A percentile compares a stretch with the other conserved stretches of the same genome.
Evolutionary conservation across 495 filamentous ascomycete species (phyloP).

Genomic region (Pseudomonodictys pantanalensis): DNA sequence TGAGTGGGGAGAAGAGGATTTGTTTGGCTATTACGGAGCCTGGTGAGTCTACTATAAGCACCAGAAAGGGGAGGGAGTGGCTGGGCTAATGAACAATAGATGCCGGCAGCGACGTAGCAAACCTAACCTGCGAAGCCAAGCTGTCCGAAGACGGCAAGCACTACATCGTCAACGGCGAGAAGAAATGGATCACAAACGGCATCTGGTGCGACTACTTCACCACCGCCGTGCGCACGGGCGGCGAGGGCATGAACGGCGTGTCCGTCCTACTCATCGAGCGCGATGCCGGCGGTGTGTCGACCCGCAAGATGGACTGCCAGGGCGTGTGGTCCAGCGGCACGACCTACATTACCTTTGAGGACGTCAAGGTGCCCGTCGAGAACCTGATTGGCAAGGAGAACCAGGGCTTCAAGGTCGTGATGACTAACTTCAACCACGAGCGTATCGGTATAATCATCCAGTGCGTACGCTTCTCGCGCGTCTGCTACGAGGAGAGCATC

Average conservation of each 20-base stretch:
- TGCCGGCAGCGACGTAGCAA: conserved; percentile 85
- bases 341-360: conserved; percentile 96
- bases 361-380: conserved; percentile 97
- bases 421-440: conserved; percentile 98
- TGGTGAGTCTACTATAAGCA: conserved; percentile 24
- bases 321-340: conserved; percentile 94
- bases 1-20: conserved; percentile 92
- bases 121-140: conserved; percentile 91
- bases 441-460: conserved; percentile 98
- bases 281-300: conserved; percentile 75
- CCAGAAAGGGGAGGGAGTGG: background rate
- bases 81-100: conserved; percentile 43
- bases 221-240: conserved; percentile 87
- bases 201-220: conserved; percentile 97
- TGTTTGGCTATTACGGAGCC: conserved; percentile 85
- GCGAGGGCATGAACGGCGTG: conserved; percentile 82
- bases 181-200: conserved; percentile 99
- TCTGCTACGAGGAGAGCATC: conserved; percentile 93
- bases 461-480: conserved; percentile 88
- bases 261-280: conserved; percentile 88
- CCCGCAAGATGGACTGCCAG: conserved; percentile 95
- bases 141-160: conserved; percentile 92
- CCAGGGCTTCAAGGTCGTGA: conserved; percentile 79
- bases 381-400: conserved; percentile 98
- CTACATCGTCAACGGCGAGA: conserved; percentile 99